A percentile compares a stretch with the other conserved stretches of the same genome.
Conservation (phyloP, 2,329 filamentous ascomycete species). For the Westerdykella aurantiaca region DNA sequence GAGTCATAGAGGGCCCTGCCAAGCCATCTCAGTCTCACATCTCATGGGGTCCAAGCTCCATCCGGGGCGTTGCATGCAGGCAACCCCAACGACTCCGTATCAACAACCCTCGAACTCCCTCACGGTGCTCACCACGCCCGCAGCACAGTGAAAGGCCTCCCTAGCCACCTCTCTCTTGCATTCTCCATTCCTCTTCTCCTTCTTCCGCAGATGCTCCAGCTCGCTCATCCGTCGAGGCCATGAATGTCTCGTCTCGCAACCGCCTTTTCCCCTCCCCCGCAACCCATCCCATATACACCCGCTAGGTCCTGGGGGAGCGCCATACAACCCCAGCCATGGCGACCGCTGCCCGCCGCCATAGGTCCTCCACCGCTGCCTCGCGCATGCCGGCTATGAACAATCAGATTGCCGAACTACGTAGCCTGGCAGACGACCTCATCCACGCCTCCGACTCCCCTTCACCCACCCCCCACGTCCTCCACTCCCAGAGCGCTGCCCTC, state of each 20-base stretch:
- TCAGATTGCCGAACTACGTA: conserved; percentile 39
- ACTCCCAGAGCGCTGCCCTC: conserved; percentile 47
- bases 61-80: no score
- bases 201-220: no score
- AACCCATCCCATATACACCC: conserved; percentile 14
- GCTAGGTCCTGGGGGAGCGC: neutral
- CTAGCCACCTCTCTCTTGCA: no score
- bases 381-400: conserved; percentile 51
- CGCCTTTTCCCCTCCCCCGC: neutral
- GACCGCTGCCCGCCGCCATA: conserved; percentile 28
- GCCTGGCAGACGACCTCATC: conserved; percentile 33
- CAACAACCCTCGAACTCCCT: no score
- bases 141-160: no score
- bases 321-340: conserved; percentile 21
- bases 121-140: no score
- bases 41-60: no score
- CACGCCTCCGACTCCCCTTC: conserved; percentile 19
- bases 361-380: conserved; percentile 36
- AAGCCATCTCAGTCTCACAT: no score
- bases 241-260: neutral
- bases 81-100: no score
- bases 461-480: conserved; percentile 28
- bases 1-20: no score
- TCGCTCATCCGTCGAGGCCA: neutral
- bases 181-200: no score